Evolutionary conservation across 2,329 filamentous ascomycete genomes (phyloP), one percentile per base, ranked within the genome.

Genomic region (Trichoderma citrinoviride): DNA sequence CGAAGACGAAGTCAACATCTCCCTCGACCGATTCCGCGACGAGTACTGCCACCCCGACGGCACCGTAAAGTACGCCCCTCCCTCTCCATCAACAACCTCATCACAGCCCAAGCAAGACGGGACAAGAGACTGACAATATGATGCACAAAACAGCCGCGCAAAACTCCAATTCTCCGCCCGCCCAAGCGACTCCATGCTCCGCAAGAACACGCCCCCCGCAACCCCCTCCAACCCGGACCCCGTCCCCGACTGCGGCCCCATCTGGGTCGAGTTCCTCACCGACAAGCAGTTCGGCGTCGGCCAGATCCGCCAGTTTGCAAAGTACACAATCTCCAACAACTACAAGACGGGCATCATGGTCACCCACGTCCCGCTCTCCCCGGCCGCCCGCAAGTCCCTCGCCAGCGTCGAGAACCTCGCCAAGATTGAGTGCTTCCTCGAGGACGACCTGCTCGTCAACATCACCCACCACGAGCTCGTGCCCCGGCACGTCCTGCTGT

Each of bases 401-500:
- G 88, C 88, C 69, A 88, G 89, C 66, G 87, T 94, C 65, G 87
- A 90, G 71, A 87, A 88, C 67, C 85, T 87, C 75, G 90, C 90
- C 63, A 87, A 91, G 73, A 92, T 97, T 74, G 95, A 99, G 82
- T 92, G 92, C 76, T 99, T 99, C 81, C 87, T 94, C 72, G 95
- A 98, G 82, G 90, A 95, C 77, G 95, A 99, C 79, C 80, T 99
- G 72, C 84, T 98, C 66, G 93, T 99, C 78, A 99, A 99, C 80
- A 98, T 99, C 78, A 98, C 94, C 66, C 91, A 93, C 77, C 95
- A 99, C 81, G 94, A 98, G 79, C 85, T 99, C 64, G 95, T 99
- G 33, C 95, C 95, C 50, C 93, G 91, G 76, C 95, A 99, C 76
- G 89, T 98, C 43, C 80, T 98, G 67, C 86, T 99, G 64, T 96